phyloP scores from a whole-genome alignment of 2,329 filamentous ascomycete species.

The Fusarium sororula region DNA sequence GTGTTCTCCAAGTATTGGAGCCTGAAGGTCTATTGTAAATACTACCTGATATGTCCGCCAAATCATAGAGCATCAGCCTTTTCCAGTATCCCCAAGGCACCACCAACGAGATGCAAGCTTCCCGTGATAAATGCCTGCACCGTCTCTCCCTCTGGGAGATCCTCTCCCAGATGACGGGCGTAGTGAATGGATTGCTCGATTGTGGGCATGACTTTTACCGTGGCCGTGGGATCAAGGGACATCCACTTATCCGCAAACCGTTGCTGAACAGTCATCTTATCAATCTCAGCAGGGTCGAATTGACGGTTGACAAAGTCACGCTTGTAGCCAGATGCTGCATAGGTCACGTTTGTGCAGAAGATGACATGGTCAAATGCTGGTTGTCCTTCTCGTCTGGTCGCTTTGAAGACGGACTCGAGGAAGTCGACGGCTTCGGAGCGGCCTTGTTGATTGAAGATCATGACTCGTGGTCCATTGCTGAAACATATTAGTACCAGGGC shows the following conservation, averaged over 20 bases:
- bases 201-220: conserved; percentile 59
- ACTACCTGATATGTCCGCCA: background rate
- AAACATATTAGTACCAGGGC: background rate
- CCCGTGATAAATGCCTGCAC: conserved; percentile 66
- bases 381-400: conserved; percentile 43
- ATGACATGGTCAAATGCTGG: conserved; percentile 74
- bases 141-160: conserved; percentile 45
- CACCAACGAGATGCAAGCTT: conserved; percentile 70
- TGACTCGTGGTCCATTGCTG: conserved; percentile 54
- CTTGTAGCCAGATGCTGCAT: conserved; percentile 61
- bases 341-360: conserved; percentile 82
- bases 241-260: conserved; percentile 63
- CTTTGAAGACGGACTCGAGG: conserved; percentile 56
- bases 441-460: conserved; percentile 91
- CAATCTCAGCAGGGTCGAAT: conserved; percentile 60
- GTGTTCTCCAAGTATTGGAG: conserved; percentile 76
- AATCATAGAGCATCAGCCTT: conserved; percentile 54
- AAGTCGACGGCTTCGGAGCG: conserved; percentile 64
- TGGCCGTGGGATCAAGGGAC: conserved; percentile 56
- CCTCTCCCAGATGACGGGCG: conserved; percentile 50
- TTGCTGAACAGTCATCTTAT: conserved; percentile 62
- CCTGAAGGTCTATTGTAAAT: conserved; percentile 50
- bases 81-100: conserved; percentile 60
- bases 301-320: conserved; percentile 66
- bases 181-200: conserved; percentile 65